Evolutionary conservation across 805 yeast species (phyloP).

Genomic region (Cyberlindnera meyerae): DNA sequence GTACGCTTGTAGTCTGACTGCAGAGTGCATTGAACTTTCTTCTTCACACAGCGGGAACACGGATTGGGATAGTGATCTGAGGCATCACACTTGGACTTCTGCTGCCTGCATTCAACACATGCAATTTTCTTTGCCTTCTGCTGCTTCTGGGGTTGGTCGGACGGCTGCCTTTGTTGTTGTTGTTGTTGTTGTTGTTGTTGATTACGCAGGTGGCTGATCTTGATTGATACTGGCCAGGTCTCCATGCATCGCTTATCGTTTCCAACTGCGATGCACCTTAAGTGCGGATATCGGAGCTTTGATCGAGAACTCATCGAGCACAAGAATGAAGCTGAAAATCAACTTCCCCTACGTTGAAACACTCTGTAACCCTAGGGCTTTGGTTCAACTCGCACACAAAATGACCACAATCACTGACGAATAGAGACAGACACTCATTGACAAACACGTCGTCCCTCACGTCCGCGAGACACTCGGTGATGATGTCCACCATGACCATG

Average conservation of each 20-base stretch:
- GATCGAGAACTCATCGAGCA: too few species aligned
- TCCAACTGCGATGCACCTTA: too few species aligned
- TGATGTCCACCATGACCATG: slow-evolving; percentile 2
- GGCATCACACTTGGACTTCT: slow-evolving; percentile 89
- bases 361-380: too few species aligned
- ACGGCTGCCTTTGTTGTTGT: slow-evolving; percentile 1
- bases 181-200: neutral
- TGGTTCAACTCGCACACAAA: too few species aligned
- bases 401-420: too few species aligned
- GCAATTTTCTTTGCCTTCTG: slow-evolving; percentile 58
- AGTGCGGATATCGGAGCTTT: too few species aligned
- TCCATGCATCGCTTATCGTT: too few species aligned
- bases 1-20: slow-evolving; percentile 85
- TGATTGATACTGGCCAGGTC: too few species aligned
- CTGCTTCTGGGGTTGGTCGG: neutral
- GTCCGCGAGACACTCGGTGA: slow-evolving; percentile 1
- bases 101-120: slow-evolving; percentile 95
- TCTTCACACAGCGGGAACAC: slow-evolving; percentile 76
- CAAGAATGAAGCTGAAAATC: too few species aligned
- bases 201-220: neutral
- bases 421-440: too few species aligned
- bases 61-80: slow-evolving; percentile 68
- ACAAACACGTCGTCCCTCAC: neutral
- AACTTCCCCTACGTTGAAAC: too few species aligned
- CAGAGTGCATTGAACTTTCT: slow-evolving; percentile 64